Evolutionary conservation across 2,329 filamentous ascomycete species (phyloP).

Genomic region (Bipolaris cookei): DNA sequence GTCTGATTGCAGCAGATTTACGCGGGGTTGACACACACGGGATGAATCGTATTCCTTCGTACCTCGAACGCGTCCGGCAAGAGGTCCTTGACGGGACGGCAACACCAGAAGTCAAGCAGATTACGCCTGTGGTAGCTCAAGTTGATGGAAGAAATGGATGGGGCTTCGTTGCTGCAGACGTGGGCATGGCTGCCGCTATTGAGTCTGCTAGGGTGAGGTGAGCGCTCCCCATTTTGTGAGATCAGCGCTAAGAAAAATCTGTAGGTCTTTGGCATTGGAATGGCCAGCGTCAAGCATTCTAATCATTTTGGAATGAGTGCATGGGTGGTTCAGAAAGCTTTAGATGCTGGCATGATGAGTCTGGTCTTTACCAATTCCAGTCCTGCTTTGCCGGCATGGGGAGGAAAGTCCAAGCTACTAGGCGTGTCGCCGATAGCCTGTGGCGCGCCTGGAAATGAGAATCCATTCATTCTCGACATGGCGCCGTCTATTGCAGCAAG

Average conservation of each 20-base stretch:
- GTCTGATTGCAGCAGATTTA: slow-evolving; percentile 75
- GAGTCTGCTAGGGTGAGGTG: slow-evolving; percentile 61
- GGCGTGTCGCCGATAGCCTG: slow-evolving; percentile 77
- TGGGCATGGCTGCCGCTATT: slow-evolving; percentile 71
- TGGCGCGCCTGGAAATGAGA: slow-evolving; percentile 68
- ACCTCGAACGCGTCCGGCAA: slow-evolving; percentile 73
- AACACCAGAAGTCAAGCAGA: slow-evolving; percentile 62
- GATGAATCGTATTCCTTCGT: slow-evolving; percentile 78
- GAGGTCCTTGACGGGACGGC: slow-evolving; percentile 70
- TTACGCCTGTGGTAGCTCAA: slow-evolving; percentile 74
- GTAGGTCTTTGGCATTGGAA: slow-evolving; percentile 69
- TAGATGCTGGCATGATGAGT: slow-evolving; percentile 70
- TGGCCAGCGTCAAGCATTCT: slow-evolving; percentile 75
- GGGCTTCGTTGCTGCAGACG: slow-evolving; percentile 72
- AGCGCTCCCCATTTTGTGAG: background rate
- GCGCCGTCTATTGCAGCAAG: slow-evolving; percentile 71
- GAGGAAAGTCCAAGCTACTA: slow-evolving; percentile 70
- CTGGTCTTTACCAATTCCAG: slow-evolving; percentile 66
- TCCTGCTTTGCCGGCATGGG: slow-evolving; percentile 74
- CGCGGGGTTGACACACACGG: slow-evolving; percentile 84
- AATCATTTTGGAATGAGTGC: slow-evolving; percentile 88
- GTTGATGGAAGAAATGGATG: slow-evolving; percentile 74
- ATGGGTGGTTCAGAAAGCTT: slow-evolving; percentile 77
- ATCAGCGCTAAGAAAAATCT: background rate
- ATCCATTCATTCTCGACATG: slow-evolving; percentile 76